A percentile compares a stretch with the other conserved stretches of the same genome.
phyloP scores from a whole-genome alignment of 1,284 basidiomycete genomes.

The Cystobasidium sp. region DNA sequence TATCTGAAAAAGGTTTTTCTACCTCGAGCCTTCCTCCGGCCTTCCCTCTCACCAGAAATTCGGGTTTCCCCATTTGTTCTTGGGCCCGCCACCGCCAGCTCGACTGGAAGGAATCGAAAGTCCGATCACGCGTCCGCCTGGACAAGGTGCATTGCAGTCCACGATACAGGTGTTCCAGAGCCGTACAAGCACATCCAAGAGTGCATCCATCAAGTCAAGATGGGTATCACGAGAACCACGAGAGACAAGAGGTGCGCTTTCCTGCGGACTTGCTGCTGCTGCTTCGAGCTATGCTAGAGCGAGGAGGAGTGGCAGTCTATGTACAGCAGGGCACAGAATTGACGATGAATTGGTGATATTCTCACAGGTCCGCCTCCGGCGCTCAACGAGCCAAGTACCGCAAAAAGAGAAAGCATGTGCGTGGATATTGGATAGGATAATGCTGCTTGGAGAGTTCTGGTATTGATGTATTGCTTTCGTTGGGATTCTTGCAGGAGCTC shows the following conservation, averaged over 20 bases:
- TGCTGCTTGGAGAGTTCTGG: too few species aligned
- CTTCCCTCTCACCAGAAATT: too few species aligned
- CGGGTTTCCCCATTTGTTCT: too few species aligned
- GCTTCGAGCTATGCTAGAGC: neutral
- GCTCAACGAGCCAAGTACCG: conserved; percentile 46
- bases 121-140: too few species aligned
- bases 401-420: conserved; percentile 93
- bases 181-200: conserved; percentile 19
- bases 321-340: conserved; percentile 8
- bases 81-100: too few species aligned
- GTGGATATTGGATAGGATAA: neutral
- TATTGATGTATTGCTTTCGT: neutral
- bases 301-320: neutral
- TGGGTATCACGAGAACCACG: conserved; percentile 43
- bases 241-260: conserved; percentile 39
- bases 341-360: neutral
- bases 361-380: conserved; percentile 44
- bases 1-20: too few species aligned
- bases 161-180: neutral
- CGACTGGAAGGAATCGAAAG: too few species aligned
- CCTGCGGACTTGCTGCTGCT: neutral
- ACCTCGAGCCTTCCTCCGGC: too few species aligned
- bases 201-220: conserved; percentile 10
- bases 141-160: neutral
- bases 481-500: conserved; percentile 66